Conservation (phyloP, 73 alveolate species). For the Paramecium primaurelia region DNA sequence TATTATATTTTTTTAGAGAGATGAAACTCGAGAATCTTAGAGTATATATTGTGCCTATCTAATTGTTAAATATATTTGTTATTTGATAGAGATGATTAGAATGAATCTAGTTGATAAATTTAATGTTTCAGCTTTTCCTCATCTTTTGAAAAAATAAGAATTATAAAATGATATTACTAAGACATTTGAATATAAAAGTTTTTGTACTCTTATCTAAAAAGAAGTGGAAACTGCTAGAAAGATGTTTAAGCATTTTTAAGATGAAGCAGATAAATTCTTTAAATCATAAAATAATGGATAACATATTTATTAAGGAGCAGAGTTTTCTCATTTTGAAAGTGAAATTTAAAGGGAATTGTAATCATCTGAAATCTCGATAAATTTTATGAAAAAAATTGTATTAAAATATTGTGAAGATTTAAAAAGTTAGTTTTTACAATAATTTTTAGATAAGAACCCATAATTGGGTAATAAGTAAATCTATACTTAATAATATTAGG, state of each 20-base stretch:
- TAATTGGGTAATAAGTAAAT: background rate
- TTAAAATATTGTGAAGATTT: slow-evolving; percentile 46
- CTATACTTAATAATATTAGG: background rate
- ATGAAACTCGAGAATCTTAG: background rate
- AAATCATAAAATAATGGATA: background rate
- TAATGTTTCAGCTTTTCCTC: slow-evolving; percentile 55
- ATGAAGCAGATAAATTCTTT: slow-evolving; percentile 11
- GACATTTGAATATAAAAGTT: slow-evolving; percentile 54
- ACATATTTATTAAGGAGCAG: slow-evolving; percentile 20
- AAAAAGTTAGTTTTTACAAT: background rate
- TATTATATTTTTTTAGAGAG: background rate
- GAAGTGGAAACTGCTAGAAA: slow-evolving; percentile 54
- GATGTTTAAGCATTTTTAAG: slow-evolving; percentile 1
- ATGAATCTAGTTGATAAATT: slow-evolving; percentile 44
- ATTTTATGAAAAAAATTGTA: slow-evolving; percentile 18
- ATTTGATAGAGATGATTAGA: background rate
- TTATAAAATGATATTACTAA: slow-evolving; percentile 41
- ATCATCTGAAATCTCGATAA: slow-evolving; percentile 4
- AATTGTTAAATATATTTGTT: background rate
- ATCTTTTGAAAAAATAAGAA: slow-evolving; percentile 36
- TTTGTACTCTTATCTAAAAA: slow-evolving; percentile 43
- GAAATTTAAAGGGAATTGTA: slow-evolving; percentile 12
- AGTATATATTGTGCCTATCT: background rate
- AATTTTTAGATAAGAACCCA: slow-evolving; percentile 39
- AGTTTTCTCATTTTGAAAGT: slow-evolving; percentile 7